These are phyloP conservation scores for Trichoderma sp. DNA, from an alignment of 2,329 filamentous ascomycete species.

Conservation along the genomic window DNA sequence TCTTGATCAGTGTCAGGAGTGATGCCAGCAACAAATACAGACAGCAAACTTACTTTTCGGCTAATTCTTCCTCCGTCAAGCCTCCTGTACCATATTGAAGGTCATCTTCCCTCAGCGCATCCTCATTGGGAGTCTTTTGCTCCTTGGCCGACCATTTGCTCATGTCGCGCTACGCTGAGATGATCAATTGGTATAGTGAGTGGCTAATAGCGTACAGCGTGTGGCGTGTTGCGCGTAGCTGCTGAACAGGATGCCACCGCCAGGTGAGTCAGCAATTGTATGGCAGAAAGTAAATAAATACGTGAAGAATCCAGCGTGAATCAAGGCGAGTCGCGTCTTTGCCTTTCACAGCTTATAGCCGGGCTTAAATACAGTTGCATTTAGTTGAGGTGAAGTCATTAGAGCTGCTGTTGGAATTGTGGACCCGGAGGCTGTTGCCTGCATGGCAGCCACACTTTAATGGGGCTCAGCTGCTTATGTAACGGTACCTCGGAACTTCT, in stretches of 20 bases:
- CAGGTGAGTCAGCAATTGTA: background rate
- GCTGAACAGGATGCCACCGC: background rate
- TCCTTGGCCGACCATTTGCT: constrained; percentile 9
- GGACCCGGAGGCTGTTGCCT: constrained; percentile 2
- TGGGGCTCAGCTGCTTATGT: background rate
- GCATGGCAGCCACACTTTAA: background rate
- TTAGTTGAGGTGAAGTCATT: background rate
- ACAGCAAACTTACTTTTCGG: constrained; percentile 38
- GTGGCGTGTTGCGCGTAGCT: background rate
- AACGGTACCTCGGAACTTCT: background rate
- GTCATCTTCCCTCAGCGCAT: constrained; percentile 49
- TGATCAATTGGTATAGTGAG: background rate
- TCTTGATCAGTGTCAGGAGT: constrained; percentile 44
- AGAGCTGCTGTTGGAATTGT: background rate
- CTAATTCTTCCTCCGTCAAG: constrained; percentile 42
- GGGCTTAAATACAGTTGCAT: background rate
- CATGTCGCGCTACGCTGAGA: constrained; percentile 1
- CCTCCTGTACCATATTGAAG: constrained; percentile 47
- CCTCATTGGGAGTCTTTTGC: constrained; percentile 32
- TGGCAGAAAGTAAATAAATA: background rate
- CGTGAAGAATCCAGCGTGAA: background rate
- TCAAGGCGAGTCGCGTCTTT: background rate
- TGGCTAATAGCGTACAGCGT: background rate
- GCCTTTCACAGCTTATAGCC: background rate
- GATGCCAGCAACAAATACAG: background rate